Percentiles rank a stretch among this genome's conserved stretches.
Evolutionary conservation across 2,329 filamentous ascomycete species (phyloP).

Genomic region (Apiospora rasikravindrae): DNA sequence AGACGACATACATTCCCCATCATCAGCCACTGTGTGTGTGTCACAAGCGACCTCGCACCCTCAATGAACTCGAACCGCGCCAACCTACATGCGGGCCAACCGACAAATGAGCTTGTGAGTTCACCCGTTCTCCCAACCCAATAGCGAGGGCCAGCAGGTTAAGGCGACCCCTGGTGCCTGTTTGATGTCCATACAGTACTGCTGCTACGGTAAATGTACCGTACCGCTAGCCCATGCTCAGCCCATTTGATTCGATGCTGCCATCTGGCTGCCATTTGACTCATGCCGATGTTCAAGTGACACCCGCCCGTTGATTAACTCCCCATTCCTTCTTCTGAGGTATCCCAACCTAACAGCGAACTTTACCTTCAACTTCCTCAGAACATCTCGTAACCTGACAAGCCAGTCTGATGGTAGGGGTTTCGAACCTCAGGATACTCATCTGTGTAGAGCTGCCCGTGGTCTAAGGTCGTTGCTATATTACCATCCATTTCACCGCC

Average conservation of each 20-base stretch:
- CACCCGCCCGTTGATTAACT: conserved; percentile 15
- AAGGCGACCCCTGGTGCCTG: conserved; percentile 15
- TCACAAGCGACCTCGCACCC: conserved; percentile 3
- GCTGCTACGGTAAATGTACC: not conserved
- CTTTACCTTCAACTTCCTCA: conserved; percentile 8
- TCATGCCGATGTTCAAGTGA: conserved; percentile 14
- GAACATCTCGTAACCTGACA: conserved; percentile 2
- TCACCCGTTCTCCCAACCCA: conserved; percentile 10
- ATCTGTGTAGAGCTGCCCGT: conserved; percentile 12
- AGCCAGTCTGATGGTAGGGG: conserved; percentile 4
- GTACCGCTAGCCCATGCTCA: not conserved
- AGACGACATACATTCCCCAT: conserved; percentile 4
- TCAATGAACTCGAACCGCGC: conserved; percentile 9
- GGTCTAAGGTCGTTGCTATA: conserved; percentile 2
- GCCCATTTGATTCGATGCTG: conserved; percentile 9
- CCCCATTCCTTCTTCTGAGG: conserved; percentile 8
- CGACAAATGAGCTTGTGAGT: conserved; percentile 11
- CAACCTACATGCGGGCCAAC: conserved; percentile 15
- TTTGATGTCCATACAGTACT: conserved; percentile 11
- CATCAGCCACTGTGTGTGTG: conserved; percentile 7
- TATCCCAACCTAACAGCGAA: not conserved
- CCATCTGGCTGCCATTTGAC: conserved; percentile 17
- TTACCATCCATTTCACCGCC: not conserved
- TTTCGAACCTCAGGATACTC: not conserved
- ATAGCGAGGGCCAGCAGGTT: not conserved